A percentile compares a stretch with the other conserved stretches of the same genome.
phyloP scores from a whole-genome alignment of 768 basidiomycete species.

The Tulasnella sp. region DNA sequence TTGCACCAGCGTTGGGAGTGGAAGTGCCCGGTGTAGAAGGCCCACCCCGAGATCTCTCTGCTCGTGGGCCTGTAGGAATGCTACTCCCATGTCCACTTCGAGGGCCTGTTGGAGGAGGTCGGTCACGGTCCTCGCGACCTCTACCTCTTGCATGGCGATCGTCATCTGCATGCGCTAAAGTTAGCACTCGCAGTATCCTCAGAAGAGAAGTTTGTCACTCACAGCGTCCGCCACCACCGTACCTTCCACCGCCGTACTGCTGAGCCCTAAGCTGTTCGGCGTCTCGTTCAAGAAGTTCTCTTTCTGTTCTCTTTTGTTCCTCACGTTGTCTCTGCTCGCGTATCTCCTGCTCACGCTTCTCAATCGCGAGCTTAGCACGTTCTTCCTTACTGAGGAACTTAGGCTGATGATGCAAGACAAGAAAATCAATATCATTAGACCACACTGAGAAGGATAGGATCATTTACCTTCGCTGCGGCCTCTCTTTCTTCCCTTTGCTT shows the following conservation, averaged over 20 bases:
- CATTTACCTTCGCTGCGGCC: conserved; percentile 67
- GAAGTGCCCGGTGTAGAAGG: conserved; percentile 26
- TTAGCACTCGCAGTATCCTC: background rate
- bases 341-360: conserved; percentile 75
- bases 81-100: conserved; percentile 40
- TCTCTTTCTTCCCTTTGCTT: conserved; percentile 85
- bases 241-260: conserved; percentile 27
- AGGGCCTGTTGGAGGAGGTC: conserved; percentile 23
- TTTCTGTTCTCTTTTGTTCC: conserved; percentile 44
- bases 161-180: conserved; percentile 27
- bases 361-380: conserved; percentile 76
- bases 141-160: conserved; percentile 26
- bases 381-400: conserved; percentile 91
- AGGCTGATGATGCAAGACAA: conserved; percentile 45
- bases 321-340: conserved; percentile 54
- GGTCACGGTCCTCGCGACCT: conserved; percentile 24
- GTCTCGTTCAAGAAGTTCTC: conserved; percentile 61
- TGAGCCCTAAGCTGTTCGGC: conserved; percentile 53
- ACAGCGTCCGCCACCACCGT: conserved; percentile 28
- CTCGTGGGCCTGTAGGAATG: conserved; percentile 75
- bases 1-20: conserved; percentile 27
- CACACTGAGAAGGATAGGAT: background rate
- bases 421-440: background rate
- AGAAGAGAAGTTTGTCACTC: conserved; percentile 21
- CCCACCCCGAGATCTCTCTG: conserved; percentile 42